Conservation (phyloP, 2,329 filamentous ascomycete species). For the Penicillium sp. region DNA sequence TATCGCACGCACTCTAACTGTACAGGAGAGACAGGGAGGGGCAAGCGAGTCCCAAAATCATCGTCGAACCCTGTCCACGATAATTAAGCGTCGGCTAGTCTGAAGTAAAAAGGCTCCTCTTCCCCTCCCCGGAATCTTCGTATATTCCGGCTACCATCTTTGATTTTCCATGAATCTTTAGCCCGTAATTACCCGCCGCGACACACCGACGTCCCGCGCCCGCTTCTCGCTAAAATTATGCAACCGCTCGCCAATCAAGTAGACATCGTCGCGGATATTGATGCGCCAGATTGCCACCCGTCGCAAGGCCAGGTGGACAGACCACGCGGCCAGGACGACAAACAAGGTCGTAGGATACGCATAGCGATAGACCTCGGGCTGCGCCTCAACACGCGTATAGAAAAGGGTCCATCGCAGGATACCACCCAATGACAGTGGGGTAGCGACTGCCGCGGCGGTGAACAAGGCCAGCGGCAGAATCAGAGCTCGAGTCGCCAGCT, state of each 20-base stretch:
- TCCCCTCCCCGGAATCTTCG: neutral
- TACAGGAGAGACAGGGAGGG: constrained; percentile 5
- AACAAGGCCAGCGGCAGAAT: constrained; percentile 72
- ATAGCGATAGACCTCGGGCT: constrained; percentile 61
- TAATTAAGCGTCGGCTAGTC: neutral
- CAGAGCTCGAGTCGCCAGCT: constrained; percentile 81
- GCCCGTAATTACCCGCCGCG: constrained; percentile 43
- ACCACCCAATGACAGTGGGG: constrained; percentile 66
- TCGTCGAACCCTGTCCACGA: constrained; percentile 4
- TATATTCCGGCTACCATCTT: too few species aligned
- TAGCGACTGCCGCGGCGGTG: constrained; percentile 64
- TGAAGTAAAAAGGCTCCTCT: neutral
- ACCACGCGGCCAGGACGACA: constrained; percentile 56
- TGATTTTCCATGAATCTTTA: constrained; percentile 16
- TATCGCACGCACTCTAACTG: constrained; percentile 7
- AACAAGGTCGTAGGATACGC: constrained; percentile 72
- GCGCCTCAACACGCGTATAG: constrained; percentile 36
- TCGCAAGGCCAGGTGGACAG: constrained; percentile 44
- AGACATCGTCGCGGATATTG: constrained; percentile 89
- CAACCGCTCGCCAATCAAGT: constrained; percentile 88
- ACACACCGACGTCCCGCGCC: constrained; percentile 44
- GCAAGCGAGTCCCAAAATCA: constrained; percentile 1
- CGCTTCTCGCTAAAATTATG: constrained; percentile 83
- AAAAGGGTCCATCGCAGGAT: constrained; percentile 52
- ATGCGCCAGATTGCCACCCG: constrained; percentile 76